phyloP scores from a whole-genome alignment of 202 grass and related monocot species.

The Schoenoplectus triqueter region DNA sequence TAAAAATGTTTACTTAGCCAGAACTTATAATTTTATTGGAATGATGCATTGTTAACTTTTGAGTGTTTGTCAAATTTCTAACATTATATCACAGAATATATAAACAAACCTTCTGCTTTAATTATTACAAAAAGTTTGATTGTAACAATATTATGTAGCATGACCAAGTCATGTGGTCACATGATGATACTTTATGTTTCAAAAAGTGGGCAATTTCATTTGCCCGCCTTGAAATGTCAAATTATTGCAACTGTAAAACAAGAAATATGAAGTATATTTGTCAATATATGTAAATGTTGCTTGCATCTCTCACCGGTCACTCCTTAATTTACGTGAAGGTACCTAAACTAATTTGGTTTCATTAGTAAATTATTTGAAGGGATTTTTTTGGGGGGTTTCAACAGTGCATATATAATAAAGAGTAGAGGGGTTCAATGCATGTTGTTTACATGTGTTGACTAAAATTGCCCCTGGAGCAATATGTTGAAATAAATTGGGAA shows the following conservation, averaged over 20 bases:
- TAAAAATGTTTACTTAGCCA: neutral
- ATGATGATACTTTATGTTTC: neutral
- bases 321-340: too few species aligned
- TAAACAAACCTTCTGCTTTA: neutral
- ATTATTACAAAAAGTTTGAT: neutral
- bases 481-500: neutral
- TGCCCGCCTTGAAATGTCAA: neutral
- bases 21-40: neutral
- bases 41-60: neutral
- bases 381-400: too few species aligned
- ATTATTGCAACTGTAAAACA: neutral
- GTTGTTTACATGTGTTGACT: too few species aligned
- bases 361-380: too few species aligned
- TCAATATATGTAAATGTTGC: too few species aligned
- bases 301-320: too few species aligned
- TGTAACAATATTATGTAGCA: neutral
- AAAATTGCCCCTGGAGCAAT: neutral
- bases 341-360: too few species aligned
- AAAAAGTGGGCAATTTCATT: neutral
- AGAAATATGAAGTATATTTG: neutral
- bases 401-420: too few species aligned
- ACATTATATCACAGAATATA: neutral
- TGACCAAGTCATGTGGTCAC: neutral
- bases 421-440: too few species aligned
- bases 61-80: constrained; percentile 4